Conservation (phyloP, 2,329 filamentous ascomycete genomes). For the Mycosphaerella sp. region DNA sequence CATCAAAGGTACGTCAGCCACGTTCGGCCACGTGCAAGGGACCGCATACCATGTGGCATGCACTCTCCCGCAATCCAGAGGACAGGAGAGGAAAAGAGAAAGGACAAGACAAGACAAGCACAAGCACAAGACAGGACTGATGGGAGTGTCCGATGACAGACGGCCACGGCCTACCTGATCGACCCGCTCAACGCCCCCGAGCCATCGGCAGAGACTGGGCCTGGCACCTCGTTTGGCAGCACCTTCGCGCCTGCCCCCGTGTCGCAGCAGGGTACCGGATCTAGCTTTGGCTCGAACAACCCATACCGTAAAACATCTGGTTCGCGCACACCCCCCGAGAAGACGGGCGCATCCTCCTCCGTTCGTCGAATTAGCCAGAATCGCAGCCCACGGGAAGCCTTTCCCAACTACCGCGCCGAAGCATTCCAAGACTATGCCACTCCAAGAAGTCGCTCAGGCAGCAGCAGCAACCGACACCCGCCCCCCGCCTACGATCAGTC, state of each 20-base stretch:
- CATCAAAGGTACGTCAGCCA: conserved; percentile 14
- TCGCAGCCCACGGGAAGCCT: conserved; percentile 40
- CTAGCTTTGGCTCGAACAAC: conserved; percentile 36
- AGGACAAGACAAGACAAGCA: too few relatives aligned
- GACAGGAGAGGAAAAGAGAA: too few relatives aligned
- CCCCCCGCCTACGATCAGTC: conserved; percentile 27
- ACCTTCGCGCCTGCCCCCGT: conserved; percentile 35
- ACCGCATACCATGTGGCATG: background rate
- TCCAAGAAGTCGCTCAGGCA: conserved; percentile 19
- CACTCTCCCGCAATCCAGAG: too few relatives aligned
- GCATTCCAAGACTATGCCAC: conserved; percentile 32
- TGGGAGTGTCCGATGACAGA: conserved; percentile 40
- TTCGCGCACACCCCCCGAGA: conserved; percentile 6
- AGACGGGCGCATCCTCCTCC: conserved; percentile 7
- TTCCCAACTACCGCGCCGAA: conserved; percentile 44
- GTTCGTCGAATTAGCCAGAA: conserved; percentile 24
- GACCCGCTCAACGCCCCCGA: conserved; percentile 63
- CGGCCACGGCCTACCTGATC: conserved; percentile 56
- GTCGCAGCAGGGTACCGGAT: conserved; percentile 32
- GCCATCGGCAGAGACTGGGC: conserved; percentile 60
- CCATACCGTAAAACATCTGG: conserved; percentile 35
- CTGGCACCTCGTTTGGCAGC: conserved; percentile 51
- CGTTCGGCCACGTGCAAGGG: conserved; percentile 10
- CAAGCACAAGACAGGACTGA: background rate
- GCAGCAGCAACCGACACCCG: conserved; percentile 12